Evolutionary conservation across 768 basidiomycete genomes (phyloP).

Genomic region (Steccherinum ochraceum): DNA sequence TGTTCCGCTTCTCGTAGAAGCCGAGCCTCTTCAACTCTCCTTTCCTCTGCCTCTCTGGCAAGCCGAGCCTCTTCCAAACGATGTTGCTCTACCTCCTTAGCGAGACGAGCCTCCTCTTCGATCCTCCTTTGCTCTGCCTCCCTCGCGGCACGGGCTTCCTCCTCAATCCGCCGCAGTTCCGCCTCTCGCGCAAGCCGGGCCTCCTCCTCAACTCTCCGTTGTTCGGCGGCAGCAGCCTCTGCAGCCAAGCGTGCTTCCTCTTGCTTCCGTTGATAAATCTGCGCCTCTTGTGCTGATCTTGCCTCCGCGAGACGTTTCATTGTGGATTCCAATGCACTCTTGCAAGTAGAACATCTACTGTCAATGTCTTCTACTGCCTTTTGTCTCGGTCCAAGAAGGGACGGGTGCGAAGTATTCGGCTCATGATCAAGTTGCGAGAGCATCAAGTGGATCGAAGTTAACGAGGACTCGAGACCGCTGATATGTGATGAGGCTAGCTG

Average conservation of each 20-base stretch:
- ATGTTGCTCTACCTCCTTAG: not conserved
- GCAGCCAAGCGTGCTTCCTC: conserved; percentile 1
- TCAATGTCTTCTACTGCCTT: conserved; percentile 48
- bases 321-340: conserved; percentile 27
- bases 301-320: conserved; percentile 33
- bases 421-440: conserved; percentile 49
- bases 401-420: conserved; percentile 39
- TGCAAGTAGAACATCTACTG: conserved; percentile 41
- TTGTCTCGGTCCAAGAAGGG: conserved; percentile 41
- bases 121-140: conserved; percentile 3
- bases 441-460: conserved; percentile 49
- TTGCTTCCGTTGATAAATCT: conserved; percentile 9
- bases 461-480: conserved; percentile 35
- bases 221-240: conserved; percentile 20
- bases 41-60: conserved; percentile 1
- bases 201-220: conserved; percentile 11
- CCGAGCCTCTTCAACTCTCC: conserved; percentile 1
- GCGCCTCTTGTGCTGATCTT: conserved; percentile 31
- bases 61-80: conserved; percentile 15
- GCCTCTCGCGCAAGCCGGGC: conserved; percentile 15
- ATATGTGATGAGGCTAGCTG: conserved; percentile 27
- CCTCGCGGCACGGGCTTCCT: conserved; percentile 25
- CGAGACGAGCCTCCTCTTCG: conserved; percentile 1
- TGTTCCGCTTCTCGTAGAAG: conserved; percentile 1
- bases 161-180: conserved; percentile 15